Conservation (phyloP, 1,284 basidiomycete species). For the Hymenochaete sp. region DNA sequence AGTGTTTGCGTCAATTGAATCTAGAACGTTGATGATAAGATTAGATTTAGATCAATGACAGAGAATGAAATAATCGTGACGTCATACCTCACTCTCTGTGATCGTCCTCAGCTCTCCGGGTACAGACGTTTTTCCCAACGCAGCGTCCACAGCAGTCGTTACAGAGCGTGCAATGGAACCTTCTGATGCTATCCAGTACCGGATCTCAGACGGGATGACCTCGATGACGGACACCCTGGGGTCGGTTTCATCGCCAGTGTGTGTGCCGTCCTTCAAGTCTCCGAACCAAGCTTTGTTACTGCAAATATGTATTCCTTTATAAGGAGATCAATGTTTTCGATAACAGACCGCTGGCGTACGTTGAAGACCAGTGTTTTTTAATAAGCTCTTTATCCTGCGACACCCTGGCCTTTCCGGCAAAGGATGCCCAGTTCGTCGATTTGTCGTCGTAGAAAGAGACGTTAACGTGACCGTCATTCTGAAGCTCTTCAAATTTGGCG, state of each 20-base stretch:
- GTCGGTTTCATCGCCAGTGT: constrained; percentile 75
- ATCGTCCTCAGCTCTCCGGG: constrained; percentile 61
- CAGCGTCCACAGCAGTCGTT: constrained; percentile 46
- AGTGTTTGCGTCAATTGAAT: constrained; percentile 34
- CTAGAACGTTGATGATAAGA: constrained; percentile 19
- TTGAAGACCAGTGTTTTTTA: constrained; percentile 58
- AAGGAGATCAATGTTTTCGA: too few relatives aligned
- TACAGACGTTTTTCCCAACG: constrained; percentile 46
- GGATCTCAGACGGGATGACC: constrained; percentile 73
- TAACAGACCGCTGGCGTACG: constrained; percentile 32
- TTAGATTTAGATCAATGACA: not conserved
- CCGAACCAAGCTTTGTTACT: constrained; percentile 79
- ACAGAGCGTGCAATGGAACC: constrained; percentile 37
- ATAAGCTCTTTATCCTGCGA: constrained; percentile 57
- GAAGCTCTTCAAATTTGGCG: constrained; percentile 69
- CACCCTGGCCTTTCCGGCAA: constrained; percentile 66
- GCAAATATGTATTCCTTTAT: too few relatives aligned
- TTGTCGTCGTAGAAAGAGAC: constrained; percentile 69
- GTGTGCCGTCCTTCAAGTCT: constrained; percentile 79
- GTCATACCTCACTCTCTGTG: constrained; percentile 51
- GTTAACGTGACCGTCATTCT: constrained; percentile 71
- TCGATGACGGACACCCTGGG: constrained; percentile 78
- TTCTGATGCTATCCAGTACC: constrained; percentile 60
- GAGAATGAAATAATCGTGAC: too few relatives aligned
- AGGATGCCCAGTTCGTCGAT: constrained; percentile 80